These are phyloP conservation scores for Arthrobotrys conoides DNA, from an alignment of 2,329 filamentous ascomycete genomes.

Conservation along the genomic window DNA sequence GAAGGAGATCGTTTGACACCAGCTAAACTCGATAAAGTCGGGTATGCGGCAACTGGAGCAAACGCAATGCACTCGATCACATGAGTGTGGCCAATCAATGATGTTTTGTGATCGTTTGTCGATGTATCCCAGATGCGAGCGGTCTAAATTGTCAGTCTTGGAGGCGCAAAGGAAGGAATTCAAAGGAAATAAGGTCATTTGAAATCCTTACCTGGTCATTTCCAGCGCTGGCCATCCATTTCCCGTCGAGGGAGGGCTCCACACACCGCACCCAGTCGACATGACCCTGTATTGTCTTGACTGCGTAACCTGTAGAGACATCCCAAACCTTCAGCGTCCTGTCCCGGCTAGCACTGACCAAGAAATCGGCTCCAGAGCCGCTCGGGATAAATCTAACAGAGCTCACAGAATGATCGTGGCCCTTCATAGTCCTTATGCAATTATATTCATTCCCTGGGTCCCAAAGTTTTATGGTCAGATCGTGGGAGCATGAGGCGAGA, in stretches of 20 bases:
- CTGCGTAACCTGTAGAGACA: slow-evolving; percentile 89
- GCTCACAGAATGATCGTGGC: slow-evolving; percentile 93
- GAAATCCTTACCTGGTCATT: slow-evolving; percentile 75
- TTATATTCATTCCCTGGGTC: slow-evolving; percentile 93
- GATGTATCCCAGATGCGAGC: slow-evolving; percentile 88
- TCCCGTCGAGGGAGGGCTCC: slow-evolving; percentile 83
- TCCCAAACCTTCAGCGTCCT: slow-evolving; percentile 91
- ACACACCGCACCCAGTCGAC: slow-evolving; percentile 93
- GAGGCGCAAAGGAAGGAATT: neutral
- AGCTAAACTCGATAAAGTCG: slow-evolving; percentile 81
- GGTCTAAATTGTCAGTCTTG: slow-evolving; percentile 68
- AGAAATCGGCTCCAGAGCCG: slow-evolving; percentile 82
- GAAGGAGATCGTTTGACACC: slow-evolving; percentile 86
- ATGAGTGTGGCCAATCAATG: slow-evolving; percentile 88
- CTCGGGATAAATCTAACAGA: slow-evolving; percentile 89
- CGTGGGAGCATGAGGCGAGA: slow-evolving; percentile 86
- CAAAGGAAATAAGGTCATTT: neutral
- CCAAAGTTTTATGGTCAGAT: slow-evolving; percentile 95
- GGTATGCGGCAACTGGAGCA: slow-evolving; percentile 83
- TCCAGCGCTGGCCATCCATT: slow-evolving; percentile 84
- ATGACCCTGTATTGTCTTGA: slow-evolving; percentile 90
- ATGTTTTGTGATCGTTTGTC: slow-evolving; percentile 80
- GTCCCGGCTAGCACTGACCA: slow-evolving; percentile 89
- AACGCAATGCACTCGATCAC: slow-evolving; percentile 87
- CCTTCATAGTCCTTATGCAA: slow-evolving; percentile 90